phyloP scores from a whole-genome alignment of 2,329 filamentous ascomycete species.

The Cyphellophora europaea region DNA sequence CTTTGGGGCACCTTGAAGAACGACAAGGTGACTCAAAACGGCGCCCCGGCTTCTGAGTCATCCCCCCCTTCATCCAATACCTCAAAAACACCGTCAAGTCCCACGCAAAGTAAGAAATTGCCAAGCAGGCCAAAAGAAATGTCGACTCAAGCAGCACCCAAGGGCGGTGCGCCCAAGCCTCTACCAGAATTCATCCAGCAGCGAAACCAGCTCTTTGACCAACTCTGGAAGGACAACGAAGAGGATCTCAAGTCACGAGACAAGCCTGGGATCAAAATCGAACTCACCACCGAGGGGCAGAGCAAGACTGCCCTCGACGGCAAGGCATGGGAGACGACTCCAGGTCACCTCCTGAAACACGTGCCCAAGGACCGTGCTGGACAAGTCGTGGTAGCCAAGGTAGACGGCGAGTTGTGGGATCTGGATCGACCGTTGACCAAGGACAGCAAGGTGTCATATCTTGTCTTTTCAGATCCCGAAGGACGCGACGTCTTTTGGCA shows the following conservation, averaged over 20 bases:
- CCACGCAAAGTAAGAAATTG: conserved; percentile 22
- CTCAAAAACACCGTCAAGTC: conserved; percentile 21
- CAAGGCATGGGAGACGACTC: conserved; percentile 86
- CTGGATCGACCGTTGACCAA: conserved; percentile 81
- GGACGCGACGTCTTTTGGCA: conserved; percentile 98
- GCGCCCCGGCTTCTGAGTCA: conserved; percentile 14
- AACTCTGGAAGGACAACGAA: conserved; percentile 74
- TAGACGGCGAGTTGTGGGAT: conserved; percentile 88
- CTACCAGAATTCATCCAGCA: conserved; percentile 71
- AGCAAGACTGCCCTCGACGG: conserved; percentile 40
- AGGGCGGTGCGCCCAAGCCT: conserved; percentile 25
- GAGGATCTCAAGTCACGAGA: conserved; percentile 55
- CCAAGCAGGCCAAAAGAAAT: conserved; percentile 18
- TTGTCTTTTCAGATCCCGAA: conserved; percentile 67
- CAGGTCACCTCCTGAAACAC: conserved; percentile 68
- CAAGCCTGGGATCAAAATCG: conserved; percentile 40
- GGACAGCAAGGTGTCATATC: conserved; percentile 73
- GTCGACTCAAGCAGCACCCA: conserved; percentile 19
- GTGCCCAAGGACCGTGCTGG: conserved; percentile 76
- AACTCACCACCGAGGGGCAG: conserved; percentile 33
- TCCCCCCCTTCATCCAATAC: conserved; percentile 14
- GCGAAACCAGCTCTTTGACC: conserved; percentile 79
- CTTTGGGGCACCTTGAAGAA: conserved; percentile 18
- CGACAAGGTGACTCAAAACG: conserved; percentile 13
- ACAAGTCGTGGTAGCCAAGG: conserved; percentile 71